These are phyloP conservation scores for Xanthoceras sorbifolium DNA, from an alignment of 345 rosid genomes.

Conservation along the genomic window DNA sequence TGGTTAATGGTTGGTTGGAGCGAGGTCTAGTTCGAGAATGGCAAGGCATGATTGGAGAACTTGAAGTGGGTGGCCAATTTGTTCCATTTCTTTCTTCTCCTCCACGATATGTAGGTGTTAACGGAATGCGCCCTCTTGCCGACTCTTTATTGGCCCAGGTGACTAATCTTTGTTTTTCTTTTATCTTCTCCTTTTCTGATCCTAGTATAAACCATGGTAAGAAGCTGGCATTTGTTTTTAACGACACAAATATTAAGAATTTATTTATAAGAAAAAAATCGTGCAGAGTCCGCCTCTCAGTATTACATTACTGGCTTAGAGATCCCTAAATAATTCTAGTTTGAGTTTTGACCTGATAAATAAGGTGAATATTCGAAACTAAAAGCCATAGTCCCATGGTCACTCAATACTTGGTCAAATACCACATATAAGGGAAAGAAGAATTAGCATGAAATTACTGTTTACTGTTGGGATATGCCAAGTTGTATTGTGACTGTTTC, in stretches of 20 bases:
- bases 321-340: neutral
- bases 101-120: slow-evolving; percentile 69
- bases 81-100: slow-evolving; percentile 53
- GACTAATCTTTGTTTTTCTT: slow-evolving; percentile 8
- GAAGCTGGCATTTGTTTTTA: neutral
- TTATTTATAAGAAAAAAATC: too few relatives aligned
- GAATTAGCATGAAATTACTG: neutral
- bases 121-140: slow-evolving; percentile 87
- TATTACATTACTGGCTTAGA: neutral
- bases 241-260: neutral
- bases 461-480: neutral
- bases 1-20: slow-evolving; percentile 74
- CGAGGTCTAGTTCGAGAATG: slow-evolving; percentile 73
- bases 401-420: neutral
- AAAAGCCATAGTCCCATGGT: neutral
- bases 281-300: neutral
- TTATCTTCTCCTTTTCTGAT: neutral
- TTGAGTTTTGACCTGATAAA: neutral
- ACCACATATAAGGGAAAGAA: too few relatives aligned
- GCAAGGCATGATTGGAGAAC: slow-evolving; percentile 73
- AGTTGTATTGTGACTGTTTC: neutral
- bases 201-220: neutral
- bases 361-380: neutral
- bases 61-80: slow-evolving; percentile 76
- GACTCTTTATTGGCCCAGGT: slow-evolving; percentile 77